phyloP scores from a whole-genome alignment of 129 eudicot species.

The Sambucus nigra region DNA sequence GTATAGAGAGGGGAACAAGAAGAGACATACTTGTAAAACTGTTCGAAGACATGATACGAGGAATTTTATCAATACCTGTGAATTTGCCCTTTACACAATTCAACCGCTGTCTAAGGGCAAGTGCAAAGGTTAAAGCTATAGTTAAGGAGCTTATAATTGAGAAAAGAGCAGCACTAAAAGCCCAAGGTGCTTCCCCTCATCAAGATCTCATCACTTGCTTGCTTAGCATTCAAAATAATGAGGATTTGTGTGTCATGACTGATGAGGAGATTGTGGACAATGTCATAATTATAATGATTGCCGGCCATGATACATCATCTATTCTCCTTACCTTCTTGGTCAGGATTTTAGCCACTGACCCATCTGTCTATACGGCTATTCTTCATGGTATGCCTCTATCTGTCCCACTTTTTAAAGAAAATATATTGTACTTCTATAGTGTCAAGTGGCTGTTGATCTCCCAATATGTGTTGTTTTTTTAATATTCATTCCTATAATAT shows the following conservation, averaged over 20 bases:
- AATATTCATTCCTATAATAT: no score
- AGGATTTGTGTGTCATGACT: conserved; percentile 11
- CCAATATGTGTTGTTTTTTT: no score
- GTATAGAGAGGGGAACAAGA: conserved; percentile 34
- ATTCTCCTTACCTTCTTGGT: conserved; percentile 31
- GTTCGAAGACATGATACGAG: conserved; percentile 22
- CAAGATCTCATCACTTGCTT: conserved; percentile 30
- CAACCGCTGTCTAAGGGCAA: conserved; percentile 23
- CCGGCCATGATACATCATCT: conserved; percentile 35
- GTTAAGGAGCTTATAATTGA: conserved; percentile 24
- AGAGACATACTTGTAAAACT: conserved; percentile 23
- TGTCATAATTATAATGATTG: conserved; percentile 20
- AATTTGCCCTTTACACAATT: conserved; percentile 31
- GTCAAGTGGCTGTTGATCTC: no score
- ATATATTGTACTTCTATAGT: background rate
- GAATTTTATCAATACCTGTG: conserved; percentile 28
- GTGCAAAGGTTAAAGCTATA: conserved; percentile 20
- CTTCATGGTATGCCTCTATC: conserved; percentile 14
- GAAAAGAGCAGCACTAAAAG: conserved; percentile 17
- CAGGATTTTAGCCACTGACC: conserved; percentile 23
- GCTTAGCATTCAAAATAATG: conserved; percentile 17
- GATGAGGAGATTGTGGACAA: conserved; percentile 43
- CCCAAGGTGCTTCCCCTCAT: conserved; percentile 14
- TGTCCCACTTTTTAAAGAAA: background rate
- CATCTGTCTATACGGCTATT: conserved; percentile 16